phyloP scores from a whole-genome alignment of 768 basidiomycete species.

The Mycena haematopus region DNA sequence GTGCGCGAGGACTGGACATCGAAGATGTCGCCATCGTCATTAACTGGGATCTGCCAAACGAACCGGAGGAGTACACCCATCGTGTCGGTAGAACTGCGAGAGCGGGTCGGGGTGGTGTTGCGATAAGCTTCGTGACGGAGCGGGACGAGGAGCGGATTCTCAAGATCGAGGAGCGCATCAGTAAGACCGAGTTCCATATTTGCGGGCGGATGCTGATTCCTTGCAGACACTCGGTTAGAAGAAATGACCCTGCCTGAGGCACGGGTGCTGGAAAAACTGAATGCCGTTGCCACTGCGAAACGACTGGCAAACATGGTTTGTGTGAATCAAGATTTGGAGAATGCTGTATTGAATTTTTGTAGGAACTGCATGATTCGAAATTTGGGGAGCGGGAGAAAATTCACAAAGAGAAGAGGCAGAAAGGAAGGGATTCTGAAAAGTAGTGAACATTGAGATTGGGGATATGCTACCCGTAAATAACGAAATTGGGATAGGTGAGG shows the following conservation, averaged over 20 bases:
- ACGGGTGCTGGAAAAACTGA: constrained; percentile 83
- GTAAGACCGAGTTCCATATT: constrained; percentile 51
- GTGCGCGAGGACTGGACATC: constrained; percentile 93
- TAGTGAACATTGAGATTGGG: too few relatives aligned
- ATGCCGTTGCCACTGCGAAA: constrained; percentile 91
- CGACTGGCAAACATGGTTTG: constrained; percentile 92
- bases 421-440: background rate
- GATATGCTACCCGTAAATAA: too few relatives aligned
- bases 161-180: constrained; percentile 84
- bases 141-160: constrained; percentile 85
- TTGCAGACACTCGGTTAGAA: constrained; percentile 71
- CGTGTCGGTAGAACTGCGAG: constrained; percentile 94
- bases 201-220: constrained; percentile 3
- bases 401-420: constrained; percentile 62
- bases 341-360: constrained; percentile 13
- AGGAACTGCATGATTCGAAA: constrained; percentile 87
- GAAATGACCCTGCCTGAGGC: constrained; percentile 82
- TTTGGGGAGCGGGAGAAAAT: constrained; percentile 92
- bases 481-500: too few relatives aligned
- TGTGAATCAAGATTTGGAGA: background rate
- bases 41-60: constrained; percentile 94
- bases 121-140: constrained; percentile 95
- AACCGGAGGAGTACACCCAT: constrained; percentile 95
- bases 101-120: constrained; percentile 87
- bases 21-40: constrained; percentile 95